Base-by-base conservation (phyloP, 2,329 filamentous ascomycete species). In the Dryadomyces sulphureus region DNA sequence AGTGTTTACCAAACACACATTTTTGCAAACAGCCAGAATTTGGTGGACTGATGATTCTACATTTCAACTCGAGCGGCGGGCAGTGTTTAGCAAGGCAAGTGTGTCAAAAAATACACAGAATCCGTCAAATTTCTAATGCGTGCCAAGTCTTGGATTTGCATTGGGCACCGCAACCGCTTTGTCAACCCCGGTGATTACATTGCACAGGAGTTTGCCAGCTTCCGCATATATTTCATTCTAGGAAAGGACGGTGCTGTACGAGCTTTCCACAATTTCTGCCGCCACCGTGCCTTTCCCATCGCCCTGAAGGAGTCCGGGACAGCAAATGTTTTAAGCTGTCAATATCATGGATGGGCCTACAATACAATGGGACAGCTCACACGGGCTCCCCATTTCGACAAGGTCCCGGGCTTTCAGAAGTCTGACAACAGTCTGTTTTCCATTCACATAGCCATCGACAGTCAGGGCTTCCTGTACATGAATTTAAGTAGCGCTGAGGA, bases 281-380 rank as follows among this genome's bases (percentile, higher is more conserved):
- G 46, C 22, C 46, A 47, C 30, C 46, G 46, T 4, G 46, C 46
- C 3, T 47, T 34, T 35, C 36, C 46, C 6, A 30, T 47, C 2
- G n/a, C 41, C 0, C 19, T n/a, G 19, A 47, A 47, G 38, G n/a
- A 41, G 5, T 20, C 46, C 2, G 46, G 46, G 5, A 14, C 27
- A 1, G 16, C 46, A 3, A 27, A n/a, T 16, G 30, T 47, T 1
- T 21, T 47, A 7, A 41, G 36, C 30, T 47, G 46, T 27, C 46
- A 43, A n/a, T 47, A 47, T 16, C 46, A 47, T 20, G 46, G 46
- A 16, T 47, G 46, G 46, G 43, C 22, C 38, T 47, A 47, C 46
- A 47, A 47, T 30, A 36, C 46, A 5, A 36, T 44, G 1, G 46
- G 46, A 16, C 41, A 47, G 17, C 41, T 47, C 7, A 41, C 27